Evolutionary conservation across 805 yeast species (phyloP).

Genomic region (Jamesozyma spencerorum): DNA sequence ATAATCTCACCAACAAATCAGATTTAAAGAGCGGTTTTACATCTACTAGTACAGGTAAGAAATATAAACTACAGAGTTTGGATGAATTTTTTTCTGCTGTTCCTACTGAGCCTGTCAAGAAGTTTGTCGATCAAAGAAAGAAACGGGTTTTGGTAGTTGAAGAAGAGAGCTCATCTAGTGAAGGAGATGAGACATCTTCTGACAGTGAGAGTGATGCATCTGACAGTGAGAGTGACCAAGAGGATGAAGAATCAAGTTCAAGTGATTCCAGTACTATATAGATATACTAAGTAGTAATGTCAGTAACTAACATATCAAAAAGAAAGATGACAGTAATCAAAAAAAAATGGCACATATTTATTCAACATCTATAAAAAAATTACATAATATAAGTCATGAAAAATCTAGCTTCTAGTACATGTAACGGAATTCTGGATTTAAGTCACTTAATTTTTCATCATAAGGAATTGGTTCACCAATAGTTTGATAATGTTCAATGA

Average conservation of each 20-base stretch:
- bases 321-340: too few relatives aligned
- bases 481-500: conserved; percentile 27
- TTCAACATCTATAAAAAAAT: too few relatives aligned
- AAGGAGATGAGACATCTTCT: conserved; percentile 1
- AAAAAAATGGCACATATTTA: too few relatives aligned
- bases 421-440: conserved; percentile 39
- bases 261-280: neutral
- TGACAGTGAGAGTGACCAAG: conserved; percentile 22
- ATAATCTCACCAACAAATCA: neutral
- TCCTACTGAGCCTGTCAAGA: conserved; percentile 15
- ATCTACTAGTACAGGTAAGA: conserved; percentile 24
- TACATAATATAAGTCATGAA: too few relatives aligned
- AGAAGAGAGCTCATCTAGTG: conserved; percentile 29
- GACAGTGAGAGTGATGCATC: conserved; percentile 8
- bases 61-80: conserved; percentile 60
- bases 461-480: conserved; percentile 29
- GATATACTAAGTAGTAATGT: neutral
- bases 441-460: conserved; percentile 29
- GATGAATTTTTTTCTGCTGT: conserved; percentile 74
- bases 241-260: conserved; percentile 1
- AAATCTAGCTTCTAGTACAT: conserved; percentile 28
- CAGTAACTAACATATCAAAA: neutral
- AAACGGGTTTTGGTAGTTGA: conserved; percentile 14
- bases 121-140: conserved; percentile 8
- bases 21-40: conserved; percentile 6